phyloP scores from a whole-genome alignment of 2,329 filamentous ascomycete genomes.

The Sporothrix schenckii region DNA sequence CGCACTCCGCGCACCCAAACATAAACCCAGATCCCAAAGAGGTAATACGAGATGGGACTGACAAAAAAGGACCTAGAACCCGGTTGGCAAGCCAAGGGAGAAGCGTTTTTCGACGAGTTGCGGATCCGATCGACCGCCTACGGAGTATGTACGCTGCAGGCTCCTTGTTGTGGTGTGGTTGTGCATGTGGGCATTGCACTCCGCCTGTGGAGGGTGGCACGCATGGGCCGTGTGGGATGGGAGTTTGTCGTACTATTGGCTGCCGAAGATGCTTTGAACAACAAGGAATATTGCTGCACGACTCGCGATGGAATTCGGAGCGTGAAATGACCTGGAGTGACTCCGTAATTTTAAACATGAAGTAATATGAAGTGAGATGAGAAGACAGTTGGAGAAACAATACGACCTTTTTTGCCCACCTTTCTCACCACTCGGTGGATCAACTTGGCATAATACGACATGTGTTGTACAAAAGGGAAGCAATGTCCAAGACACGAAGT shows the following conservation, averaged over 20 bases:
- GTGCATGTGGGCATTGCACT: no score
- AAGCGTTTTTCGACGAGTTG: neutral
- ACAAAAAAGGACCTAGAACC: neutral
- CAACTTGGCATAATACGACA: neutral
- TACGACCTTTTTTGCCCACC: neutral
- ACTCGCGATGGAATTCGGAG: no score
- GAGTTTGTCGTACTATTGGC: neutral
- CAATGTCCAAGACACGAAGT: neutral
- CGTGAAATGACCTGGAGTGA: no score
- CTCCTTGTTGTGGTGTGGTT: neutral
- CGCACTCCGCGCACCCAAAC: constrained; percentile 1
- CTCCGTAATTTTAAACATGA: no score
- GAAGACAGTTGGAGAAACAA: neutral
- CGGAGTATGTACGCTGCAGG: neutral
- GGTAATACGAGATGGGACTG: neutral
- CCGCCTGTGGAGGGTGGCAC: neutral
- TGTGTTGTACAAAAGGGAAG: neutral
- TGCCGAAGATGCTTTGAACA: neutral
- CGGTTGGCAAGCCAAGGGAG: neutral
- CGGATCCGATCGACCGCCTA: neutral
- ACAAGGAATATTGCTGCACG: neutral
- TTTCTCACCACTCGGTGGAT: neutral
- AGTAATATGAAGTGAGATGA: no score
- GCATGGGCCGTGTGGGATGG: neutral
- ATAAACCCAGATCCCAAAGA: neutral